Base-by-base conservation (phyloP, 2,329 filamentous ascomycete genomes). In the Neoascochyta sp. region DNA sequence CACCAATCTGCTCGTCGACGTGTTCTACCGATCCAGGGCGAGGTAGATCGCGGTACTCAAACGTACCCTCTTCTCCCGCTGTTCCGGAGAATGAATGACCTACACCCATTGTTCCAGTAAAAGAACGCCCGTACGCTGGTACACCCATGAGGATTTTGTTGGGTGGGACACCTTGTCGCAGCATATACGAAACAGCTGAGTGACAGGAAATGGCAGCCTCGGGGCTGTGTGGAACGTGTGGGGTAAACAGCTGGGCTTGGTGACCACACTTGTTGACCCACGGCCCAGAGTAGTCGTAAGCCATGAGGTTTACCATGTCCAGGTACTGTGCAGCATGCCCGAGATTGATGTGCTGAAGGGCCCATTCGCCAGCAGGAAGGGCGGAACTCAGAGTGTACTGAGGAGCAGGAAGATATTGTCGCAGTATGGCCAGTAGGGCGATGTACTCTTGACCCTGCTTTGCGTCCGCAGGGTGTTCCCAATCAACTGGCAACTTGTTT, bases 251-350 rank as follows among this genome's bases (percentile, higher is more conserved):
- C 54, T 88, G 84, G 4, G 84, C 77, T 32, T 90, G 86, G 57
- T 90, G 83, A 5, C 84, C 85, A 24, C 76, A 77, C 34, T 73
- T 74, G 16, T 68, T 57, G 1, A 75, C 76, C 84, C 84, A 89
- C 3, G 76, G 69, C 1, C 85, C 84, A 15, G 75, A 79, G 52
- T 89, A 85, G 60, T 92, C 85, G 61, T 88, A 92, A 2, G 84
- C 76, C 75, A 83, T 86, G 19, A 92, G 66, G 57, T 90, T 90
- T 57, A 92, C 66, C 41, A 81, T 73, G 60, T 90, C 83, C 19
- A 92, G 69, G 45, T 84, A 80, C 24, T 75, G 65, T 27, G 80
- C 73, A 8, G 80, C 76, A 34, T 70, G 66, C 13, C 62, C 65
- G 8, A 90, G 66, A 53, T 88, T 76, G 54, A 90, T 83, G 51